Evolutionary conservation across 805 yeast genomes (phyloP), one percentile per base, ranked within the genome.

Genomic region (Ogataea salicorniae): DNA sequence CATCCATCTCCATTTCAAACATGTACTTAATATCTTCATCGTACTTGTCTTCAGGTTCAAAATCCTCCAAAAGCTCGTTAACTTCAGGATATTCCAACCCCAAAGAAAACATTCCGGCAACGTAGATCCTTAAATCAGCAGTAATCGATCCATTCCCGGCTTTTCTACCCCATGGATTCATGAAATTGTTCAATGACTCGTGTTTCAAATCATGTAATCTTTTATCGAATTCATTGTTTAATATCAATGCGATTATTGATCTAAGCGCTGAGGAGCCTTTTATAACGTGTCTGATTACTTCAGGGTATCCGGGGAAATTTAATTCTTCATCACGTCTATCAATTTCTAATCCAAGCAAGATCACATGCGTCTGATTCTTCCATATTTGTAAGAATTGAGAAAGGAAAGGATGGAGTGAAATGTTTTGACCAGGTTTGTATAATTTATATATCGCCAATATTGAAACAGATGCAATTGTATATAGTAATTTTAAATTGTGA

Each of bases 241-340:
- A 59, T 8, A 83, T 71, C 47, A 83, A 70, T 0, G 89, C 87
- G 7, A 82, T 59, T 0, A 82, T 77, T 34, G 79, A 74, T 34
- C 95, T 63, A 26, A 85, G 66, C 0, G 89, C 81, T 18, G 85
- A 70, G 0, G 85, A 70, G 2, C 91, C 91, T 52, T 82, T 73
- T 4, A 84, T 69, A 2, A 74, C 71, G 34, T 76, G 73, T 31
- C 75, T 64, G 6, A 80, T 71, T 14, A 74, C 58, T 34, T 68
- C 62, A 7, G 85, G 84, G 46, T 67, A 67, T 7, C 67, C 68
- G 2, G 65, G 63, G 41, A 62, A 70, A 29, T 65, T 64, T 5
- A 60, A 60, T 39, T 68, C 72, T 57, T 76, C 83, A 46, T 73
- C 72, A 45, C 73, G 54, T 51, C 83, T 62, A 56, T 80, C 84